Evolutionary conservation across 208 protist genomes (phyloP), one percentile per base, ranked within the genome.

Genomic region (Leishmania lainsoni): DNA sequence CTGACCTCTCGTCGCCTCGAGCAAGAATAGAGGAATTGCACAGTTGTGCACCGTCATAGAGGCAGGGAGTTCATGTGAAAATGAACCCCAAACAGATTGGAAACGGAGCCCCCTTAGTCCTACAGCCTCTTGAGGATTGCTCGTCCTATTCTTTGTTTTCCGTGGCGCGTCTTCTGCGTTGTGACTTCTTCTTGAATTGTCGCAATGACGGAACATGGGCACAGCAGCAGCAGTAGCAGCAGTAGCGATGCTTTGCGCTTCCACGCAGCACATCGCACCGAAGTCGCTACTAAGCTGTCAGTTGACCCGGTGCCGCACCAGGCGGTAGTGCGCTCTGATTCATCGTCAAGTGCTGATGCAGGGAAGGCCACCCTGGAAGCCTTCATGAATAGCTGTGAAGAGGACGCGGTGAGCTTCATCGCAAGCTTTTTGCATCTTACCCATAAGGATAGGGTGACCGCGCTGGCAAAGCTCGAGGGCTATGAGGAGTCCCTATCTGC

Each of bases 371-470:
- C 9, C 16, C 78, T 89, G 45, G 86, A 84, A 51, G 86, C 80
- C 0, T 89, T 89, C 59, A 32, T 87, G 58, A 76, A 81, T 32
- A 78, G 68, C 17, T 77, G 10, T 26, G 80, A 89, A 63, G 86
- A 89, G 45, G 76, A 81, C 17, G 81, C 78, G 0, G 51, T 79
- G 5, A 69, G 63, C 17, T 81, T 89, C 75, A 42, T 83, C 2
- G 49, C 79, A 8, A 73, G 74, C 56, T 89, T 89, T 45, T 75
- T 78, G 5, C 72, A 80, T 3, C 79, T 86, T 0, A 86, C 78
- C 20, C 45, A 22, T 29, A 48, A 76, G 16, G 83, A 86, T 26
- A 78, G 78, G 32, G 9, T 76, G 20, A 73, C 56, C 17, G 78
- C 73, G 35, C 54, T 86, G n/a, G 72, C 54, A 2, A 42, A 76